Percentiles rank a stretch among this genome's conserved stretches.
These are phyloP conservation scores for Picea abies DNA, from an alignment of 83 land plant species.

Conservation along the genomic window DNA sequence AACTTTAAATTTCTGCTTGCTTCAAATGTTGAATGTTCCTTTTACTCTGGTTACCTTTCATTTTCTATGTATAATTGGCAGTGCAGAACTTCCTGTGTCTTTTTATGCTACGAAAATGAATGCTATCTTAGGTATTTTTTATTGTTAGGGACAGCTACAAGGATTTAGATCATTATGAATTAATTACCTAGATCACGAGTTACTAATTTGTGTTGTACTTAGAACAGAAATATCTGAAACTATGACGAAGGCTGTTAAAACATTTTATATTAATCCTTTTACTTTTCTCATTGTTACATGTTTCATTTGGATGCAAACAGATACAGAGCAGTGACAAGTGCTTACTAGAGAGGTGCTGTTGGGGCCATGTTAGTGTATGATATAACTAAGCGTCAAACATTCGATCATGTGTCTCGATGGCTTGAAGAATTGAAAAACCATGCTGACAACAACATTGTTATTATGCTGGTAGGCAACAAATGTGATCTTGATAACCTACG, in stretches of 20 bases:
- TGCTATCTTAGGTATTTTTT: background rate
- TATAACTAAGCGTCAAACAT: slow-evolving; percentile 57
- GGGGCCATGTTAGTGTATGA: slow-evolving; percentile 62
- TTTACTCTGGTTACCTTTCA: background rate
- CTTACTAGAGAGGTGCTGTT: slow-evolving; percentile 65
- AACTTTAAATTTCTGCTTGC: background rate
- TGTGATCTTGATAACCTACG: slow-evolving; percentile 50
- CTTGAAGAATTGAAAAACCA: slow-evolving; percentile 58
- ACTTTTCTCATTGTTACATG: background rate
- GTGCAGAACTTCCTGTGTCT: background rate
- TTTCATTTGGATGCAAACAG: slow-evolving; percentile 21
- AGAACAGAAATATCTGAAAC: too few relatives aligned
- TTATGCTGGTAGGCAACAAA: slow-evolving; percentile 60
- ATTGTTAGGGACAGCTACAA: background rate
- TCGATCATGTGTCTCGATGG: slow-evolving; percentile 66
- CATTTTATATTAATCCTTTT: background rate
- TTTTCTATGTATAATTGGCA: background rate
- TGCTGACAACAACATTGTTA: slow-evolving; percentile 64
- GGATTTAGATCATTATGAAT: slow-evolving; percentile 1
- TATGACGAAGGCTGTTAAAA: too few relatives aligned
- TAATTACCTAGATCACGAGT: background rate
- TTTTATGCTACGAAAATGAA: background rate
- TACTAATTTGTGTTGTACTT: background rate
- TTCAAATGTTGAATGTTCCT: background rate
- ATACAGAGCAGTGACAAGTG: slow-evolving; percentile 67